Base-by-base conservation (phyloP, 2,329 filamentous ascomycete species). In the Xylaria polymorpha region DNA sequence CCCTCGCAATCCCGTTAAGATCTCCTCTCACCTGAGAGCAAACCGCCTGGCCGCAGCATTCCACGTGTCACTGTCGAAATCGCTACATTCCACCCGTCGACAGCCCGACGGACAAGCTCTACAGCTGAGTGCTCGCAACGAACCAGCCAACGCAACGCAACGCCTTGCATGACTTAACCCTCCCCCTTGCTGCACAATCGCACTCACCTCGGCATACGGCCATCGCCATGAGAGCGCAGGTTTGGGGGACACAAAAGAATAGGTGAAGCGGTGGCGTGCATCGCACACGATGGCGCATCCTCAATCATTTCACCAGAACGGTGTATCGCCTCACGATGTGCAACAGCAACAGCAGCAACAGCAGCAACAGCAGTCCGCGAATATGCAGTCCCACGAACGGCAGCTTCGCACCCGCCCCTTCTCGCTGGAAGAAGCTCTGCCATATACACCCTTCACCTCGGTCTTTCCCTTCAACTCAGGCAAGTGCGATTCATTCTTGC, bases 371-470 rank as follows among this genome's bases (percentile, higher is more conserved):
- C 65, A 62, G 39, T 43, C 43, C 46, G 43, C 50, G 8, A 32
- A 25, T 9, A 7, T 43, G 57, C 68, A 67, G 44, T 43, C 53
- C 32, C 50, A 70, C 22, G 71, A 73, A 60, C 72, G 66, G 35
- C 74, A 75, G 46, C 46, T 51, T 61, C 74, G 73, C 64, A 73
- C 70, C 22, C 74, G 84, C 64, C 85, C 89, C 1, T 89, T 90
- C 77, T 87, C 87, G 3, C 86, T 96, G 14, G 87, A 91, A 66
- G 92, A 96, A 77, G 92, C 92, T 37, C 84, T 96, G 55, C 91
- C 92, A n/a, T 94, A 90, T 80, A 93, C 92, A 61, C 93, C 93
- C 29, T 91, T 95, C 78, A 92, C 91, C 58, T 94, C 92, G 3
- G 91, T 94, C 58, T 86, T 93, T 61, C 92, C 93, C 2, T 93